Conservation (phyloP, 441 rosid species). For the Jatropha podagrica region DNA sequence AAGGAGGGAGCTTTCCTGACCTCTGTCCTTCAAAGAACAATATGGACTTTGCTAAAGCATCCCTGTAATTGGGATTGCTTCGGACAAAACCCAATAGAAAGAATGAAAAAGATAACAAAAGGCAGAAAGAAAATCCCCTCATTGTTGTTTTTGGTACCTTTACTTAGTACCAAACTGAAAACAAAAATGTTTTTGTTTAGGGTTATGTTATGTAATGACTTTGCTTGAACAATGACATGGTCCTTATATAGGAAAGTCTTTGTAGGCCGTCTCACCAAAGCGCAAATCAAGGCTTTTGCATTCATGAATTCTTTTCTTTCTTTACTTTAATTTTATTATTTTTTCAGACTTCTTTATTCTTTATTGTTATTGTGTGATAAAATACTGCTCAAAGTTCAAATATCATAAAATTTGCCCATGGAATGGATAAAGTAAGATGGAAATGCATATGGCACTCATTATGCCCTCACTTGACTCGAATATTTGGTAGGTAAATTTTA, state of each 20-base stretch:
- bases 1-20: constrained; percentile 65
- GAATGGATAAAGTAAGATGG: constrained; percentile 1
- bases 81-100: constrained; percentile 30
- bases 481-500: not conserved
- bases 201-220: constrained; percentile 5
- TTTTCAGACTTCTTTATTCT: no score
- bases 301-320: not conserved
- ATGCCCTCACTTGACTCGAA: not conserved
- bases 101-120: constrained; percentile 27
- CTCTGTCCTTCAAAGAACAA: constrained; percentile 91
- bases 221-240: constrained; percentile 7
- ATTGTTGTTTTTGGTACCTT: not conserved
- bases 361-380: not conserved
- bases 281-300: constrained; percentile 49
- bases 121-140: constrained; percentile 20
- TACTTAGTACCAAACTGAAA: constrained; percentile 2
- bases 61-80: constrained; percentile 72
- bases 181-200: not conserved
- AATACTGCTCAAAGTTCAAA: not conserved
- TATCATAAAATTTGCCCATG: constrained; percentile 3
- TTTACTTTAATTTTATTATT: no score
- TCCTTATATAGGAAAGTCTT: constrained; percentile 3
- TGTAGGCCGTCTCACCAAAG: not conserved
- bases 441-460: constrained; percentile 3
- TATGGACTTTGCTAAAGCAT: constrained; percentile 76